phyloP scores from a whole-genome alignment of 805 yeast species.

The Saccharomyces eubayanus region DNA sequence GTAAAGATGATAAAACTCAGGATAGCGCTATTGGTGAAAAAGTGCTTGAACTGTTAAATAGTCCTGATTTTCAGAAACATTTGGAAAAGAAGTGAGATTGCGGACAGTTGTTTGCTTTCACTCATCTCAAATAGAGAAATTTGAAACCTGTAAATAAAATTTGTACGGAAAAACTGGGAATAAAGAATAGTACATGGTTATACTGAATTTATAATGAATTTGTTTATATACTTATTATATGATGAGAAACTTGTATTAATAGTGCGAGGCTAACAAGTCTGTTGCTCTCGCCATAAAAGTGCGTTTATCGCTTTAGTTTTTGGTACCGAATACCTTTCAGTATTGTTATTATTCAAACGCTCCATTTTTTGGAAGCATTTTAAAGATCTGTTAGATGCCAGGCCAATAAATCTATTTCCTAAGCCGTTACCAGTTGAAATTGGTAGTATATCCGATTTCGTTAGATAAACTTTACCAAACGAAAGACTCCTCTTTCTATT shows the following conservation, averaged over 20 bases:
- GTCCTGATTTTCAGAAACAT: conserved; percentile 60
- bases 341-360: not conserved
- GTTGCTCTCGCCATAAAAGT: not conserved
- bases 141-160: not conserved
- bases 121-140: not conserved
- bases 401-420: not conserved
- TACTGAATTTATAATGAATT: not conserved
- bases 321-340: not conserved
- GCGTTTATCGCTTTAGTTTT: not conserved
- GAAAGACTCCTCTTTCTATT: not conserved
- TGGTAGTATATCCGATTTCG: not conserved
- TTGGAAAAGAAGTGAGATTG: conserved; percentile 10
- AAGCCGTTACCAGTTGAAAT: not conserved
- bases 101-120: not conserved
- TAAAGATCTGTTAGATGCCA: not conserved
- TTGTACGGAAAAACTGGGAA: not conserved
- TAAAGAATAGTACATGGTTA: not conserved
- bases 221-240: not conserved
- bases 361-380: not conserved
- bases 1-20: not conserved
- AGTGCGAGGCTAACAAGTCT: not conserved
- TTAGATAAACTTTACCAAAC: not conserved
- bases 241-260: not conserved
- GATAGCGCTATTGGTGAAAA: conserved; percentile 32
- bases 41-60: conserved; percentile 61